Evolutionary conservation across 768 basidiomycete genomes (phyloP), one percentile per base, ranked within the genome.

Genomic region (Hemileccinum rubropunctum): DNA sequence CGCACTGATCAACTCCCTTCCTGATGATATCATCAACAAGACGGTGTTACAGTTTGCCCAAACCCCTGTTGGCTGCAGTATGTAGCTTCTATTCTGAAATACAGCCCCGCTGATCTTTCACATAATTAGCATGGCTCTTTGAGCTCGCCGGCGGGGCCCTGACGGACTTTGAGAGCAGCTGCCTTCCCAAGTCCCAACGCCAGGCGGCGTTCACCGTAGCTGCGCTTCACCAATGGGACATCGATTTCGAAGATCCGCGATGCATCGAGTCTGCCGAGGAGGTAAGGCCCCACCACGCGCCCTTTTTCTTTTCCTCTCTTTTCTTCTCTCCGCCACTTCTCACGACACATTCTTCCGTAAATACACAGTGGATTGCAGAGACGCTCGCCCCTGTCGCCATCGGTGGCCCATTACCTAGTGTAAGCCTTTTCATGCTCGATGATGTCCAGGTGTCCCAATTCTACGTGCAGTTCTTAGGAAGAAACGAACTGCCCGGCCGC

Each of bases 161-260:
- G 35, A 65, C 68, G 0, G 91, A 93, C 63, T 81, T 79, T 51
- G 84, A 88, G 48, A 76, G 85, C 55, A 83, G 76, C 12, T 90
- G 88, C 57, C 68, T 92, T 13, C 90, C 91, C 3, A 83, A 84
- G 63, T 75, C 78, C 11, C 88, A 91, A 60, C 83, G 93, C 42
- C 78, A 91, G 64, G 86, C 89, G 1, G 65, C 79, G 9, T 95
- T 92, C 70, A 93, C 88, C 3, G 82, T 95, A 47, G 88, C 90
- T 3, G 92, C 93, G 15, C 74, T 95, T 21, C 93, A 95, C 66
- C 93, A 95, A 63, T 95, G 93, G 93, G 87, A 90, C 53, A 85
- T 93, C 71, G 79, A 84, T 27, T 71, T 87, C 37, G 80, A 87
- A 53, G 92, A 95, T 61, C 81, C 84, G 38, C 74, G 81, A n/a